A percentile compares a stretch with the other conserved stretches of the same genome.
Evolutionary conservation across 371 early-diverging fungal species (phyloP).

Genomic region (Rhizopus sp.): DNA sequence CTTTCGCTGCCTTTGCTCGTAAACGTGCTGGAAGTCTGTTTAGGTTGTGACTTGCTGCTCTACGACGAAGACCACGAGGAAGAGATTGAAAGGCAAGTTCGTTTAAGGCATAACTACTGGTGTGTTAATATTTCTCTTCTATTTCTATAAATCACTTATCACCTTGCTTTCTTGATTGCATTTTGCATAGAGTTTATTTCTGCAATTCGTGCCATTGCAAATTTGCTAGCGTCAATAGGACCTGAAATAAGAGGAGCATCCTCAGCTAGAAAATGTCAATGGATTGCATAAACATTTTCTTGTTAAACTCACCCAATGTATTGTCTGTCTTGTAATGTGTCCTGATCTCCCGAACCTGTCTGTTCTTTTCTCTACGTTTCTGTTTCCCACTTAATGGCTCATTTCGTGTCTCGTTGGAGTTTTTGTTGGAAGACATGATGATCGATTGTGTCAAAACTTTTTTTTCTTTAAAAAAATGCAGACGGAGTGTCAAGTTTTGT

Average conservation of each 20-base stretch:
- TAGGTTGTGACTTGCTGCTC: slow-evolving; percentile 91
- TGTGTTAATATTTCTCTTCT: background rate
- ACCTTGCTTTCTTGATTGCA: slow-evolving; percentile 62
- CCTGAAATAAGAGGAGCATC: slow-evolving; percentile 17
- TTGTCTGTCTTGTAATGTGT: slow-evolving; percentile 17
- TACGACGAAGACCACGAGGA: slow-evolving; percentile 85
- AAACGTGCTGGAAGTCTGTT: slow-evolving; percentile 82
- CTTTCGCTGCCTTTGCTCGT: slow-evolving; percentile 70
- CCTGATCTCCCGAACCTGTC: slow-evolving; percentile 15
- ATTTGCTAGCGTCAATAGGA: slow-evolving; percentile 24
- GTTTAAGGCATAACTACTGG: slow-evolving; percentile 55
- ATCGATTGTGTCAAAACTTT: too few relatives aligned
- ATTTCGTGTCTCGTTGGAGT: background rate
- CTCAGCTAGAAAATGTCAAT: slow-evolving; percentile 7
- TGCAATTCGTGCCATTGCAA: slow-evolving; percentile 65
- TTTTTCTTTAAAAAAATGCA: too few relatives aligned
- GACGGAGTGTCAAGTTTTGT: too few relatives aligned
- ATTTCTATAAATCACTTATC: too few relatives aligned
- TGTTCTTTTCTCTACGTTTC: slow-evolving; percentile 19
- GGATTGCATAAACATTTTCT: background rate
- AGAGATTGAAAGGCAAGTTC: slow-evolving; percentile 85
- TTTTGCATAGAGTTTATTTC: slow-evolving; percentile 84
- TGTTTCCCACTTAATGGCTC: background rate
- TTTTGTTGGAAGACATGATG: slow-evolving; percentile 1
- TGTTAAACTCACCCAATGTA: slow-evolving; percentile 8